These are phyloP conservation scores for Lasiodiplodia sp. DNA, from an alignment of 2,329 filamentous ascomycete species.

Conservation along the genomic window DNA sequence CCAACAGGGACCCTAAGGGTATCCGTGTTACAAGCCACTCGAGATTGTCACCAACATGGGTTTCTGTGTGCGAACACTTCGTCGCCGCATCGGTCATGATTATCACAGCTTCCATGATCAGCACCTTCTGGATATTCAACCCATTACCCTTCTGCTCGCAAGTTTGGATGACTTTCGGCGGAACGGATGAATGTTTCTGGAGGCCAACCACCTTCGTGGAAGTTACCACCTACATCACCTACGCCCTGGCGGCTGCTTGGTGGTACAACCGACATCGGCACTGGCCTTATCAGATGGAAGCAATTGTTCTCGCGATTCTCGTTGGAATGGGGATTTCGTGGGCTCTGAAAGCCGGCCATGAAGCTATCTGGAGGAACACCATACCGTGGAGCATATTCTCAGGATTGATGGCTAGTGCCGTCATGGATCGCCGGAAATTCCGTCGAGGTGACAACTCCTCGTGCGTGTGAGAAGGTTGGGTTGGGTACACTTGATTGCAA, in stretches of 20 bases:
- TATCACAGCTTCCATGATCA: background rate
- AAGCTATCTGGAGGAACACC: background rate
- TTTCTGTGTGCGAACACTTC: background rate
- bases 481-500: background rate
- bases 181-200: background rate
- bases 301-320: background rate
- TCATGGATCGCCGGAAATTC: background rate
- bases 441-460: background rate
- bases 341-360: background rate
- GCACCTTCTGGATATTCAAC: background rate
- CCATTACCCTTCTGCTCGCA: constrained; percentile 5
- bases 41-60: background rate
- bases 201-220: background rate
- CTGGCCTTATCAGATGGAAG: background rate
- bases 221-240: background rate
- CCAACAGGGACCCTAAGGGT: background rate
- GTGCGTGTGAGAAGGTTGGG: background rate
- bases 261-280: background rate
- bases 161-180: background rate
- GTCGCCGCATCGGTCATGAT: constrained; percentile 2
- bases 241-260: background rate
- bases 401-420: background rate
- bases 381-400: background rate
- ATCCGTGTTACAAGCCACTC: background rate
- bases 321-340: background rate